Evolutionary conservation across 1,139 yeast genomes (phyloP).

Genomic region (Kodamaea fungicola): DNA sequence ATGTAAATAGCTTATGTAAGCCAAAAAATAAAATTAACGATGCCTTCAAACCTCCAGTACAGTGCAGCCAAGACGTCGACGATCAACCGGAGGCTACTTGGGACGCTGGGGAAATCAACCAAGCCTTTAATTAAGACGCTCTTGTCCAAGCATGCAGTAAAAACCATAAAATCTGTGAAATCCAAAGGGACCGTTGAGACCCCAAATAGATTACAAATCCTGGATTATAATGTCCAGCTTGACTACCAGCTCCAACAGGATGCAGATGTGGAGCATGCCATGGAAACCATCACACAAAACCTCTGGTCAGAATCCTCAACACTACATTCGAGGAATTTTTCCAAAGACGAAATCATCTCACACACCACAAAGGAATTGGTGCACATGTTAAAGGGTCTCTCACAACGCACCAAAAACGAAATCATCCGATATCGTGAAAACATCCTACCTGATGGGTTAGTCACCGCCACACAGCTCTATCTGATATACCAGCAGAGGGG

Average conservation of each 20-base stretch:
- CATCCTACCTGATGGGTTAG: conserved; percentile 32
- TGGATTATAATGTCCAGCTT: conserved; percentile 36
- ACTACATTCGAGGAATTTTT: conserved; percentile 22
- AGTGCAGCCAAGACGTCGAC: conserved; percentile 44
- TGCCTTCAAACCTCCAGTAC: conserved; percentile 29
- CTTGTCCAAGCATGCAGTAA: conserved; percentile 3
- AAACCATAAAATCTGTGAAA: conserved; percentile 5
- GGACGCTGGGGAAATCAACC: conserved; percentile 12
- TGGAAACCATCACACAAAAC: conserved; percentile 31
- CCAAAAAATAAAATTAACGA: not conserved
- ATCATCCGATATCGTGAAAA: conserved; percentile 31
- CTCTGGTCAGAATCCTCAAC: conserved; percentile 39
- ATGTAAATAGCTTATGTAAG: not conserved
- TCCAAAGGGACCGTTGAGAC: not conserved
- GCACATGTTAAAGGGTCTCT: conserved; percentile 32
- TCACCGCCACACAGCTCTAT: conserved; percentile 40
- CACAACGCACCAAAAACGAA: conserved; percentile 36
- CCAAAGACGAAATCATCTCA: conserved; percentile 9
- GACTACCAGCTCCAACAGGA: conserved; percentile 34
- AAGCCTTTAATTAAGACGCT: conserved; percentile 1
- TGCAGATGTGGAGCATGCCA: conserved; percentile 33
- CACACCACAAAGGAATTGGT: conserved; percentile 26
- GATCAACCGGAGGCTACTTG: conserved; percentile 20
- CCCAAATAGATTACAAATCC: conserved; percentile 14
- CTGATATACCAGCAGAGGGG: conserved; percentile 40